These are phyloP conservation scores for Xanthoparmelia taractica DNA, from an alignment of 495 filamentous ascomycete genomes.

Conservation along the genomic window DNA sequence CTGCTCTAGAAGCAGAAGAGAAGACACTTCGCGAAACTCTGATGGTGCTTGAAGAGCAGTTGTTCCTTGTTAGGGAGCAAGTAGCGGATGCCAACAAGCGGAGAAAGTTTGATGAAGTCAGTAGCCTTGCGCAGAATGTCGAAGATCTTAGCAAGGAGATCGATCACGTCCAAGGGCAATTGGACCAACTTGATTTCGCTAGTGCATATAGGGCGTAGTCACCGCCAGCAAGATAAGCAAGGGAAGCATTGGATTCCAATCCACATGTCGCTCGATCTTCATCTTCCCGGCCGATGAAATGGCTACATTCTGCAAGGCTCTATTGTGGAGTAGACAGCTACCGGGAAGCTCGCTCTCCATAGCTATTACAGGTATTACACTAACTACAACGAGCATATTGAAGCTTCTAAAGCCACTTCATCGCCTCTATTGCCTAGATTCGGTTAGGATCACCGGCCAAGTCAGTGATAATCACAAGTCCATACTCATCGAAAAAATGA, in stretches of 20 bases:
- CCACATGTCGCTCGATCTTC: no score
- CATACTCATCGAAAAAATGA: background rate
- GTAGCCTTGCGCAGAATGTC: conserved; percentile 67
- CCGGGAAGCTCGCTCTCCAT: background rate
- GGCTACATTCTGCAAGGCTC: background rate
- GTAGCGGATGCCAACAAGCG: conserved; percentile 70
- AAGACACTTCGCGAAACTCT: conserved; percentile 75
- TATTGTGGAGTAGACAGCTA: background rate
- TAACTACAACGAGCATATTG: background rate
- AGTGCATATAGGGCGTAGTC: conserved; percentile 38
- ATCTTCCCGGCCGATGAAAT: background rate
- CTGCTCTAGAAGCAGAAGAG: conserved; percentile 74
- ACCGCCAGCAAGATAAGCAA: conserved; percentile 7
- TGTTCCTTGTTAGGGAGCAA: conserved; percentile 87
- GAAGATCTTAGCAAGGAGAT: conserved; percentile 83
- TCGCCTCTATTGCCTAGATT: background rate
- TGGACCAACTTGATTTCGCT: conserved; percentile 45
- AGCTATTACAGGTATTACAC: background rate
- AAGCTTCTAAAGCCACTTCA: background rate
- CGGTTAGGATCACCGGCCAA: background rate
- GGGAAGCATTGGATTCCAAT: no score
- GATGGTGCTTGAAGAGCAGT: conserved; percentile 90
- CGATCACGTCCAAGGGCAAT: conserved; percentile 51
- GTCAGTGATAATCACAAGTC: background rate
- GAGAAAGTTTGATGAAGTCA: conserved; percentile 84